These are phyloP conservation scores for Penicillium chermesinum DNA, from an alignment of 495 filamentous ascomycete genomes.

Conservation along the genomic window DNA sequence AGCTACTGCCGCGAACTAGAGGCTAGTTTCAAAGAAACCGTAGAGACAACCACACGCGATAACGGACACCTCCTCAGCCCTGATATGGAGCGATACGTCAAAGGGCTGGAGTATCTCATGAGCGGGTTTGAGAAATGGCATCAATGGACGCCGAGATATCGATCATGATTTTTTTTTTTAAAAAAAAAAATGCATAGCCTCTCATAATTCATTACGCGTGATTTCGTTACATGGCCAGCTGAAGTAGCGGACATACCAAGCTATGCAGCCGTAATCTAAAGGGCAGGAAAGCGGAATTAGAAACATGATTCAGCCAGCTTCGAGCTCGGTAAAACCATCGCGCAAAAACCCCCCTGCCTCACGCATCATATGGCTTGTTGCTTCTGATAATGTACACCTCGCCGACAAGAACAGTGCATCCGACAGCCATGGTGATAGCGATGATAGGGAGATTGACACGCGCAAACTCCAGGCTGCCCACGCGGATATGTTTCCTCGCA, in stretches of 20 bases:
- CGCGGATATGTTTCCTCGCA: slow-evolving; percentile 54
- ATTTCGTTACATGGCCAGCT: not conserved
- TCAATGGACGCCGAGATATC: slow-evolving; percentile 20
- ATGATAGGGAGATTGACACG: slow-evolving; percentile 63
- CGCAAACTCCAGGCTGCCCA: slow-evolving; percentile 54
- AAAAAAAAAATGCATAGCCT: slow-evolving; percentile 2
- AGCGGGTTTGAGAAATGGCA: slow-evolving; percentile 20
- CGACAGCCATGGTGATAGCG: slow-evolving; percentile 58
- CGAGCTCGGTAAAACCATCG: too few relatives aligned
- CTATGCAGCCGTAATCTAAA: too few relatives aligned
- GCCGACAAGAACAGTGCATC: slow-evolving; percentile 52
- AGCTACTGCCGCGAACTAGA: slow-evolving; percentile 19
- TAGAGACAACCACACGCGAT: not conserved
- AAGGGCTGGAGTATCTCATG: slow-evolving; percentile 19
- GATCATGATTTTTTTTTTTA: slow-evolving; percentile 6
- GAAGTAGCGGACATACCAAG: too few relatives aligned
- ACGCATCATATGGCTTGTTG: slow-evolving; percentile 16
- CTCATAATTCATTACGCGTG: not conserved
- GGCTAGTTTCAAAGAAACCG: slow-evolving; percentile 4
- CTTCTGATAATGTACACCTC: slow-evolving; percentile 52
- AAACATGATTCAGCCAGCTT: too few relatives aligned
- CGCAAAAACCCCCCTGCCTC: not conserved
- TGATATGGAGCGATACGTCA: slow-evolving; percentile 16
- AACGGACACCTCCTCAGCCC: not conserved
- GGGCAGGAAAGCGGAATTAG: too few relatives aligned